These are phyloP conservation scores for Chlorophyllum brunneum DNA, from an alignment of 768 basidiomycete genomes.

Conservation along the genomic window DNA sequence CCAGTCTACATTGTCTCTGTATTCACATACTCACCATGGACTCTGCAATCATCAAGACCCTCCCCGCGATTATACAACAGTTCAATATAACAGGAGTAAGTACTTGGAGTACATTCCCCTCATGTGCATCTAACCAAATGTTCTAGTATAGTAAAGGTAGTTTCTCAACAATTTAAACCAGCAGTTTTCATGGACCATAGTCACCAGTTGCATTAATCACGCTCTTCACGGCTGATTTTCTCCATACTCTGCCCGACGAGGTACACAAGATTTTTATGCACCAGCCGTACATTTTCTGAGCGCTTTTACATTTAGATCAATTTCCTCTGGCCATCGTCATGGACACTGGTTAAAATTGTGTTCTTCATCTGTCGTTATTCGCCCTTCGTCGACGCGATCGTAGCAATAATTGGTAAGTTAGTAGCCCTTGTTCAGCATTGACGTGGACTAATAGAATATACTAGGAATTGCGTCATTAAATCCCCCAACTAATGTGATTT, in stretches of 20 bases:
- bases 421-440: neutral
- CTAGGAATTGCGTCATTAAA: neutral
- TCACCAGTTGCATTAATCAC: neutral
- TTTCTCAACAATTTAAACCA: neutral
- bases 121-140: neutral
- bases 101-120: neutral
- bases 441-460: neutral
- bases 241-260: neutral
- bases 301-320: neutral
- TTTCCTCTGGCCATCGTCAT: neutral
- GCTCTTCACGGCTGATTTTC: neutral
- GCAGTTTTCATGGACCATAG: neutral
- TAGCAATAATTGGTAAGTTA: neutral
- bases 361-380: slow-evolving; percentile 2
- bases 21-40: no score
- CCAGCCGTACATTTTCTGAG: no score
- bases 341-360: neutral
- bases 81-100: neutral
- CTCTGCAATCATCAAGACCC: no score
- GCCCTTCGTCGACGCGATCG: neutral
- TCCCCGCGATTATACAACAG: no score
- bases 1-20: no score
- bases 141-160: neutral
- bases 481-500: neutral
- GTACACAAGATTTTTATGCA: neutral